A percentile compares a stretch with the other conserved stretches of the same genome.
These are phyloP conservation scores for Spencermartinsiella europaea DNA, from an alignment of 805 yeast species.

Conservation along the genomic window DNA sequence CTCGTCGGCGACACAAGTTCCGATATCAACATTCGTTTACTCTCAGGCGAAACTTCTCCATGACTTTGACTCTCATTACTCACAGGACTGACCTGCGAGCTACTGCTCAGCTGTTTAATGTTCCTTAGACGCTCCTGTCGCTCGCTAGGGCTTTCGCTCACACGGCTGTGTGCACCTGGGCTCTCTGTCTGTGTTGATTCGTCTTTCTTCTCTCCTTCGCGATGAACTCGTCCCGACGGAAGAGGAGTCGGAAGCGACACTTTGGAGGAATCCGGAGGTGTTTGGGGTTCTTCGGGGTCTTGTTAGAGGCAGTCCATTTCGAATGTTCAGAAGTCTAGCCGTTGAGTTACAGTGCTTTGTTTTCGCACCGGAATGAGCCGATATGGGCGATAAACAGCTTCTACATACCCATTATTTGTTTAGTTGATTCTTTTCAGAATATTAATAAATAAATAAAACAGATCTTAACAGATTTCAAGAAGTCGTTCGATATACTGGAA, in stretches of 20 bases:
- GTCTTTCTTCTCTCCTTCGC: not conserved
- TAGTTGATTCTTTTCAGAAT: too few species aligned
- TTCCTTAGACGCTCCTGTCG: not conserved
- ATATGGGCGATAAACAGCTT: too few species aligned
- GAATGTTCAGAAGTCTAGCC: too few species aligned
- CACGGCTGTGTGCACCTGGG: not conserved
- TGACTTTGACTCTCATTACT: not conserved
- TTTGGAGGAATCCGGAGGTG: slow-evolving; percentile 4
- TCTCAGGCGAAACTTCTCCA: not conserved
- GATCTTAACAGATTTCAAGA: too few species aligned
- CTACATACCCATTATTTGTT: too few species aligned
- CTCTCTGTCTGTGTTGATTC: not conserved
- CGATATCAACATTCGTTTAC: not conserved
- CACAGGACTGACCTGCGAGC: not conserved
- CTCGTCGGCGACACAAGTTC: not conserved
- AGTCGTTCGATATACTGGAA: too few species aligned
- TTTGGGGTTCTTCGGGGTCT: slow-evolving; percentile 2
- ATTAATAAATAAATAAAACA: too few species aligned
- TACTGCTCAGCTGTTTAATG: too few species aligned
- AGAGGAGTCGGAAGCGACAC: slow-evolving; percentile 17
- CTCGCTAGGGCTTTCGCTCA: not conserved
- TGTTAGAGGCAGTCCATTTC: not conserved
- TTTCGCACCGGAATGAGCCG: too few species aligned
- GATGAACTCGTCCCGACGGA: slow-evolving; percentile 17
- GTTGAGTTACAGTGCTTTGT: too few species aligned